Evolutionary conservation across 257 asterid species (phyloP), one percentile per base, ranked within the genome.

Genomic region (Ocimum tenuiflorum): DNA sequence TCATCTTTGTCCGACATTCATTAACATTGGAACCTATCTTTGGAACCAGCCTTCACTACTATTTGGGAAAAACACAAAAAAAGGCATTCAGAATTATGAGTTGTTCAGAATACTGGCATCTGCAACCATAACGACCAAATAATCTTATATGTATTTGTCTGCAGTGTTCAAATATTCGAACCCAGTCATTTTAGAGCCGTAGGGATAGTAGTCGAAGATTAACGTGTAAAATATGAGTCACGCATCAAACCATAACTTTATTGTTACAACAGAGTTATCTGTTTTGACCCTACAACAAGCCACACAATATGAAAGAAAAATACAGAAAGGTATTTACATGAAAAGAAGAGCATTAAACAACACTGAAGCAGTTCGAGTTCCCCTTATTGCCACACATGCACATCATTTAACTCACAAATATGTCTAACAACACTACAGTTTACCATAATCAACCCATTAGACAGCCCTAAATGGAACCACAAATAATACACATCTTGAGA

Each of bases 381-480:
- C 50, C 72, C 61, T 82, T 79, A 82, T 81, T 81, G 61, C 75
- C 76, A 72, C 75, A 68, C 78, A 61, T n/a, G n/a, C n/a, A n/a
- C n/a, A n/a, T n/a, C n/a, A n/a, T n/a, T 4, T 27, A 27, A 35
- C 15, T 54, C 64, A 48, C 70, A 53, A 66, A 58, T 46, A 72
- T 53, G 35, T 63, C 75, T 75, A 63, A 52, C 36, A 60, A 68
- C 23, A 65, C 18, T 43, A 11, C 29, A 43, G 39, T 18, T 70
- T 42, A 42, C 50, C 79, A 58, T 27, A 24, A 68, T 60, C 68
- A 75, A 59, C 64, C 73, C 64, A 71, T 66, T 54, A 65, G 42
- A 78, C 52, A 45, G 23, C 4, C 67, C 45, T 6, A 74, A 68
- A 56, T 47, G 12, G 64, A 53, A 74, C 27, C 39, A 60, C 43